Evolutionary conservation across 2,329 filamentous ascomycete genomes (phyloP).

Genomic region (Trichoderma sp.): DNA sequence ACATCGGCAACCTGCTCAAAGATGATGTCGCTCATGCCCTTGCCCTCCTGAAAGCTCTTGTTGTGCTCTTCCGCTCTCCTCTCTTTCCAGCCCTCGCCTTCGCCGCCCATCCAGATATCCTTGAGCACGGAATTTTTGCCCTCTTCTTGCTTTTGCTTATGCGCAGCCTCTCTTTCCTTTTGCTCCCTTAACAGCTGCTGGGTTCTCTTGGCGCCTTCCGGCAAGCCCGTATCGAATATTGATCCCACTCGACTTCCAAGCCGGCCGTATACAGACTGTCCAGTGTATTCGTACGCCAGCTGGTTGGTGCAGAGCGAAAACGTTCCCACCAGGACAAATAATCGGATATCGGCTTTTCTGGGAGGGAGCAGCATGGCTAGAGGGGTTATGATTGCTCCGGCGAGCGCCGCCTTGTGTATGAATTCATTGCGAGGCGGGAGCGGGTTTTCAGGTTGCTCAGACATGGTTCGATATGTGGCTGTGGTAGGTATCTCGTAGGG

Average conservation of each 20-base stretch:
- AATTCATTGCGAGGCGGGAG: constrained; percentile 43
- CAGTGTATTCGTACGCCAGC: constrained; percentile 61
- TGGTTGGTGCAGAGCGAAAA: constrained; percentile 59
- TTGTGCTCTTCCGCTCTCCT: constrained; percentile 56
- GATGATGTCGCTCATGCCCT: constrained; percentile 60
- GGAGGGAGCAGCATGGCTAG: constrained; percentile 57
- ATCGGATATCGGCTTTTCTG: constrained; percentile 55
- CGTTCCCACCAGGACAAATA: constrained; percentile 53
- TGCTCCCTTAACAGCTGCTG: constrained; percentile 54
- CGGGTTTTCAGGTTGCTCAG: constrained; percentile 36
- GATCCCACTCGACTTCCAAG: constrained; percentile 49
- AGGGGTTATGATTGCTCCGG: constrained; percentile 52
- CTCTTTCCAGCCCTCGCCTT: constrained; percentile 58
- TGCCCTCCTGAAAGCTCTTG: constrained; percentile 59
- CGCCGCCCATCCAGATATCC: constrained; percentile 62
- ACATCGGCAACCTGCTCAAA: constrained; percentile 61
- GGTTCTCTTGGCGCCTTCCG: constrained; percentile 57
- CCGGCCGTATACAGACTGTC: constrained; percentile 55
- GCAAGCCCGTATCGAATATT: constrained; percentile 58
- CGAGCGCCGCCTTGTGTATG: constrained; percentile 54
- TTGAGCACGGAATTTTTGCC: constrained; percentile 46
- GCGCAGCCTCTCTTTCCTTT: constrained; percentile 44
- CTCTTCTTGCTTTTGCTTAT: constrained; percentile 35
- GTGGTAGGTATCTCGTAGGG: neutral
- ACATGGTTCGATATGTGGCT: constrained; percentile 33